These are phyloP conservation scores for Cyclospora cayetanensis DNA, from an alignment of 169 alveolate genomes.

Conservation along the genomic window DNA sequence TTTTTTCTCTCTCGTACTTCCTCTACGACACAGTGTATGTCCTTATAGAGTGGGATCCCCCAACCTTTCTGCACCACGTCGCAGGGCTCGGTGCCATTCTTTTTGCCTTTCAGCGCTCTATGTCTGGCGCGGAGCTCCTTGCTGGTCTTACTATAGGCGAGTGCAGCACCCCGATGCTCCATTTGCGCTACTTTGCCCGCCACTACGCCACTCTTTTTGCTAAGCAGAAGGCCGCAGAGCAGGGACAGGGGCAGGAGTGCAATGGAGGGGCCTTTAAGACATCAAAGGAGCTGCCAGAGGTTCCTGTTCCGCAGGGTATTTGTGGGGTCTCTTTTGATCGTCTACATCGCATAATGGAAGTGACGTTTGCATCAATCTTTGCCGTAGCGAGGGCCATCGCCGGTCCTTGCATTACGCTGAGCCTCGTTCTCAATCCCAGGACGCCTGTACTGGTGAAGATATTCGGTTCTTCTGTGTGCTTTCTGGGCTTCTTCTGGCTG, in stretches of 20 bases:
- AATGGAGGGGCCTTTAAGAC: neutral
- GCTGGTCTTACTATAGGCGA: slow-evolving; percentile 64
- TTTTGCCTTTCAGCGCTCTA: neutral
- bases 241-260: neutral
- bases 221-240: neutral
- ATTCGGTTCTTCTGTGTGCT: neutral
- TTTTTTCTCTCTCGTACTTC: slow-evolving; percentile 63
- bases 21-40: slow-evolving; percentile 69
- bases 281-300: neutral
- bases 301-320: neutral
- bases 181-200: slow-evolving; percentile 62
- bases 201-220: slow-evolving; percentile 49
- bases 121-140: slow-evolving; percentile 60
- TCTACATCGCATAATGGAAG: neutral
- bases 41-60: neutral
- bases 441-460: slow-evolving; percentile 54
- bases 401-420: slow-evolving; percentile 29
- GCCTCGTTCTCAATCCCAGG: neutral
- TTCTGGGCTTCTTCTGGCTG: slow-evolving; percentile 58
- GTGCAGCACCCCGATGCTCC: slow-evolving; percentile 74
- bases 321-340: neutral
- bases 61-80: slow-evolving; percentile 59
- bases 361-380: slow-evolving; percentile 25
- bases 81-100: slow-evolving; percentile 3
- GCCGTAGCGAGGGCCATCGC: slow-evolving; percentile 20